Conservation (phyloP, 164 flowering plant species). For the Chloranthus sessilifolius region DNA sequence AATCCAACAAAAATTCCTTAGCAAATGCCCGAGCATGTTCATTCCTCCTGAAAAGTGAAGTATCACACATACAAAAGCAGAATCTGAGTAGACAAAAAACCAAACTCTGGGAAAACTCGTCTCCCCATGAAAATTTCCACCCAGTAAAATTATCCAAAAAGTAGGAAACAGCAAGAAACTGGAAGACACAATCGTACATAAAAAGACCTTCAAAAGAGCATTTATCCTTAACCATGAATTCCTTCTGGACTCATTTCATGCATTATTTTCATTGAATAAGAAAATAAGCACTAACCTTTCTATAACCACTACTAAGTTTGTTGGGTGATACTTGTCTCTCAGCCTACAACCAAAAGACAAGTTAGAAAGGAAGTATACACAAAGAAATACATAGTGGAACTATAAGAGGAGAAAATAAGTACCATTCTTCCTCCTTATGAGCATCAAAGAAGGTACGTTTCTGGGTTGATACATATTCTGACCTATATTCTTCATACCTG, state of each 20-base stretch:
- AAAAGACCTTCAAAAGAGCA: too few species aligned
- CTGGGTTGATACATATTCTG: conserved; percentile 94
- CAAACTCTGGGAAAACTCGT: neutral
- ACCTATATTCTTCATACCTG: conserved; percentile 91
- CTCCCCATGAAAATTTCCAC: too few species aligned
- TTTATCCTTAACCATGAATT: neutral
- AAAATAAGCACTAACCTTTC: conserved; percentile 57
- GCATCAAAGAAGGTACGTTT: conserved; percentile 81
- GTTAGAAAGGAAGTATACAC: neutral
- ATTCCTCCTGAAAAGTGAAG: conserved; percentile 63
- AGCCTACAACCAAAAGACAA: conserved; percentile 52
- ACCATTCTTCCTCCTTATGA: conserved; percentile 98
- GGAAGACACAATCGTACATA: too few species aligned
- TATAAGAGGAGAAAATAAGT: conserved; percentile 5
- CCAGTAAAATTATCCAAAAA: too few species aligned
- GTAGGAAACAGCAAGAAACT: too few species aligned
- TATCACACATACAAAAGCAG: neutral
- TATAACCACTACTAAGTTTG: conserved; percentile 73
- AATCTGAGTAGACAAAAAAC: neutral
- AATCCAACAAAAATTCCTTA: conserved; percentile 74
- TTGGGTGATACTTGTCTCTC: conserved; percentile 94
- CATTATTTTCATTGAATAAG: neutral
- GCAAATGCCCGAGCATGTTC: conserved; percentile 70
- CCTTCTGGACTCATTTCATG: too few species aligned
- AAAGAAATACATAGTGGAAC: neutral